Evolutionary conservation across 176 grass and related monocot species (phyloP).

Genomic region (Oryza meridionalis): DNA sequence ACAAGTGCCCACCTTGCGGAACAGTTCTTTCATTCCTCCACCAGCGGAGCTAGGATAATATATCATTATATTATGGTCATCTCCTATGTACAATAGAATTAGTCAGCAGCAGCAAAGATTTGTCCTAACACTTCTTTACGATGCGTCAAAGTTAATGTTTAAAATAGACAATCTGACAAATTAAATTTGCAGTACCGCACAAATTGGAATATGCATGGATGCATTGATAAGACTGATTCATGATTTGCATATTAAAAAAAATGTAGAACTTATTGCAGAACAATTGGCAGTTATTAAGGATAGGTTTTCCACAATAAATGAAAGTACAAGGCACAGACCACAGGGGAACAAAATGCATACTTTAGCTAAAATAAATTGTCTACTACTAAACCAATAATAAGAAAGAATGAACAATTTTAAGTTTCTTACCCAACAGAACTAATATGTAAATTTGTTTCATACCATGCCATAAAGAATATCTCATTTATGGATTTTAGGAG

Average conservation of each 20-base stretch:
- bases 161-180: constrained; percentile 14
- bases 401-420: background rate
- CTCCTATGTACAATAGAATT: constrained; percentile 61
- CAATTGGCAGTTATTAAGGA: background rate
- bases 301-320: background rate
- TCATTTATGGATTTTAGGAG: background rate
- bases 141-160: background rate
- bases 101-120: constrained; percentile 32
- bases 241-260: constrained; percentile 4
- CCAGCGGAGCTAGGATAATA: constrained; percentile 99
- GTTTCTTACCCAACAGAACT: background rate
- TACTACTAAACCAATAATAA: background rate
- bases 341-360: background rate
- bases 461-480: background rate
- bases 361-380: background rate
- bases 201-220: constrained; percentile 7
- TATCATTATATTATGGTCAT: constrained; percentile 98
- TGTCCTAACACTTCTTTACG: constrained; percentile 42
- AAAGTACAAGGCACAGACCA: background rate
- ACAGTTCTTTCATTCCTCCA: constrained; percentile 98
- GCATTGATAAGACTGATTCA: background rate
- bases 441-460: background rate
- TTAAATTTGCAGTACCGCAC: constrained; percentile 21
- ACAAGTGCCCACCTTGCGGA: constrained; percentile 68
- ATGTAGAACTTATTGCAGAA: constrained; percentile 12